A percentile compares a stretch with the other conserved stretches of the same genome.
These are phyloP conservation scores for Neurospora sp. DNA, from an alignment of 495 filamentous ascomycete species.

Conservation along the genomic window DNA sequence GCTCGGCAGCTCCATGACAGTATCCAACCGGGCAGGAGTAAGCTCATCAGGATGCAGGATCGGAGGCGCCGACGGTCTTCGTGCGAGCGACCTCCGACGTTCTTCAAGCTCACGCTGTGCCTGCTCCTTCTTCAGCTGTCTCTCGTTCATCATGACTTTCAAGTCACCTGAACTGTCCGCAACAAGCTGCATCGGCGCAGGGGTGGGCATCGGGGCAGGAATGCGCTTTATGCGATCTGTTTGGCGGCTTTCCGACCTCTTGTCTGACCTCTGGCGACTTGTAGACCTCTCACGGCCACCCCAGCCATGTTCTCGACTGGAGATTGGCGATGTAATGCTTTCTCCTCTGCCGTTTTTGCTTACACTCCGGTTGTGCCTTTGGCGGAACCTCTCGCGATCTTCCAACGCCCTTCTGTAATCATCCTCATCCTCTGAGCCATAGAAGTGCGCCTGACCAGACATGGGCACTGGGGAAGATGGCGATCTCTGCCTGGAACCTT, in stretches of 20 bases:
- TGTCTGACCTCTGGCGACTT: constrained; percentile 16
- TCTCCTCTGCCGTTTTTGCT: constrained; percentile 35
- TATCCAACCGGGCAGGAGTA: constrained; percentile 28
- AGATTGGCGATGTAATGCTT: constrained; percentile 14
- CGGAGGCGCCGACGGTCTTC: constrained; percentile 64
- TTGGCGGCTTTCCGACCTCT: constrained; percentile 41
- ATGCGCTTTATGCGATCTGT: constrained; percentile 11
- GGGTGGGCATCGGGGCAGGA: constrained; percentile 17
- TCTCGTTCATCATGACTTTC: constrained; percentile 40
- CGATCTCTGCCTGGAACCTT: constrained; percentile 52
- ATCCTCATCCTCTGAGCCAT: constrained; percentile 45
- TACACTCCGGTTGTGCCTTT: constrained; percentile 46
- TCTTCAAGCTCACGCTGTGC: constrained; percentile 84
- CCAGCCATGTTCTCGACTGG: constrained; percentile 9
- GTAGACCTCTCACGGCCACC: constrained; percentile 36
- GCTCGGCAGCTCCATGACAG: constrained; percentile 13
- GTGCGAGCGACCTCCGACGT: constrained; percentile 69
- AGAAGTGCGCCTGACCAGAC: constrained; percentile 31
- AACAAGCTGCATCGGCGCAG: constrained; percentile 21
- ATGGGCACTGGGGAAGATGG: constrained; percentile 76
- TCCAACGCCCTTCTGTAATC: constrained; percentile 51
- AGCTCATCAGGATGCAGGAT: constrained; percentile 67
- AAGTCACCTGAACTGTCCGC: constrained; percentile 27
- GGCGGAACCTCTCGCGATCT: constrained; percentile 52
- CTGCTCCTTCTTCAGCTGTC: constrained; percentile 57